A percentile compares a stretch with the other conserved stretches of the same genome.
Conservation (phyloP, 2,329 filamentous ascomycete species). For the Claviceps fusiformis region DNA sequence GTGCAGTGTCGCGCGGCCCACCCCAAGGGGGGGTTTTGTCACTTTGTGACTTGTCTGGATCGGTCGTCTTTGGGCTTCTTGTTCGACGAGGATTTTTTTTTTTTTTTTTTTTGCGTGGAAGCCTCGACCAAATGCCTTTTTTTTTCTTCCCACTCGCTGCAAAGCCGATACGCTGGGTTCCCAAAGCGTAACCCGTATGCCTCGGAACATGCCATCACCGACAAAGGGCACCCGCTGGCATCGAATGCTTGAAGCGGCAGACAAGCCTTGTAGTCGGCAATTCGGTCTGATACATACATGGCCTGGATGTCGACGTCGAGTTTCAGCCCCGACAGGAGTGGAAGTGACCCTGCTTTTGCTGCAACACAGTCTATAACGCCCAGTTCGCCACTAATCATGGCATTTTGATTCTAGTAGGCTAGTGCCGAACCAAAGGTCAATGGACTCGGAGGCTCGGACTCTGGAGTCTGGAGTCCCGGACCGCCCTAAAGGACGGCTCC, state of each 20-base stretch:
- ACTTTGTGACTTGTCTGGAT: neutral
- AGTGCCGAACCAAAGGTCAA: neutral
- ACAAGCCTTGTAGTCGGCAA: neutral
- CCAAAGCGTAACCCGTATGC: neutral
- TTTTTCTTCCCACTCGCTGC: neutral
- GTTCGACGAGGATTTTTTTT: neutral
- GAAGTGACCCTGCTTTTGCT: neutral
- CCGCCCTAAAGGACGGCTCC: neutral
- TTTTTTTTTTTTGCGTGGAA: neutral
- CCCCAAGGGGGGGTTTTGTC: neutral
- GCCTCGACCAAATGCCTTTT: too few species aligned
- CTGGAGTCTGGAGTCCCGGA: neutral
- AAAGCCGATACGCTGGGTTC: neutral
- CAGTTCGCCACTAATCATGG: neutral
- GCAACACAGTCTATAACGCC: neutral
- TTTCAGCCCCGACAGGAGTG: too few species aligned
- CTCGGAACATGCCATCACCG: neutral
- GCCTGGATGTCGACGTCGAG: too few species aligned
- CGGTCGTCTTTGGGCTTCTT: neutral
- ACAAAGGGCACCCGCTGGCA: neutral
- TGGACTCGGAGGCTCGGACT: neutral
- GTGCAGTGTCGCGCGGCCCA: neutral
- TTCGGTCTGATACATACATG: too few species aligned
- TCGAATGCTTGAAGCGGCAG: neutral
- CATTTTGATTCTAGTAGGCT: neutral